Evolutionary conservation across 306 rosid genomes (phyloP).

Genomic region (Rubus idaeus): DNA sequence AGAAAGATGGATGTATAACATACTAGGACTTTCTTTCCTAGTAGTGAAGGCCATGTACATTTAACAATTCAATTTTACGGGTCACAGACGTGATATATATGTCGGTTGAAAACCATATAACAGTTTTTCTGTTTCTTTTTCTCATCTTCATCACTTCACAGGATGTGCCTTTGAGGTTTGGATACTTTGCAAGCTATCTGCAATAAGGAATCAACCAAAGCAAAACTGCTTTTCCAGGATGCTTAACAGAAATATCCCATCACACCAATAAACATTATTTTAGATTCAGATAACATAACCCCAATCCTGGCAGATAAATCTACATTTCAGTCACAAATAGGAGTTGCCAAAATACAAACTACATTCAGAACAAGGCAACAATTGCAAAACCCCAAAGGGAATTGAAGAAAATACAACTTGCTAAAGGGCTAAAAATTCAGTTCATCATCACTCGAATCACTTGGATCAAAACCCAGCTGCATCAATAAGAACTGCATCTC

Average conservation of each 20-base stretch:
- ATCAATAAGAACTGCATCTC: constrained; percentile 32
- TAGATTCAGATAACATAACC: constrained; percentile 9
- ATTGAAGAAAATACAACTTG: constrained; percentile 7
- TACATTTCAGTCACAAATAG: constrained; percentile 12
- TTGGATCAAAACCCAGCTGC: constrained; percentile 32
- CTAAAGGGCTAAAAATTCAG: constrained; percentile 25
- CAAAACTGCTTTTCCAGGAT: background rate
- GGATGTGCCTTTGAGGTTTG: background rate
- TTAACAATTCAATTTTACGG: background rate
- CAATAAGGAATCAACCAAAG: background rate
- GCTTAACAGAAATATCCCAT: background rate
- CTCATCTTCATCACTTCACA: background rate
- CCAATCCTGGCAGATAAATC: background rate
- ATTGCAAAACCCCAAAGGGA: constrained; percentile 14
- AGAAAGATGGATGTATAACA: background rate
- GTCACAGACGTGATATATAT: background rate
- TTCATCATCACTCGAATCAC: constrained; percentile 47
- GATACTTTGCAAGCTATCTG: background rate
- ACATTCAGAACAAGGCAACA: constrained; percentile 16
- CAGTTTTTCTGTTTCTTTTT: background rate
- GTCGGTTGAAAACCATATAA: background rate
- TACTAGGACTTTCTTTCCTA: background rate
- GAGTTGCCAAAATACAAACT: constrained; percentile 25
- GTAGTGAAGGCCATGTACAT: background rate
- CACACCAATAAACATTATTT: background rate